Percentiles rank a stretch among this genome's conserved stretches.
Conservation (phyloP, 768 basidiomycete genomes). For the Neoboletus brunneissimus region DNA sequence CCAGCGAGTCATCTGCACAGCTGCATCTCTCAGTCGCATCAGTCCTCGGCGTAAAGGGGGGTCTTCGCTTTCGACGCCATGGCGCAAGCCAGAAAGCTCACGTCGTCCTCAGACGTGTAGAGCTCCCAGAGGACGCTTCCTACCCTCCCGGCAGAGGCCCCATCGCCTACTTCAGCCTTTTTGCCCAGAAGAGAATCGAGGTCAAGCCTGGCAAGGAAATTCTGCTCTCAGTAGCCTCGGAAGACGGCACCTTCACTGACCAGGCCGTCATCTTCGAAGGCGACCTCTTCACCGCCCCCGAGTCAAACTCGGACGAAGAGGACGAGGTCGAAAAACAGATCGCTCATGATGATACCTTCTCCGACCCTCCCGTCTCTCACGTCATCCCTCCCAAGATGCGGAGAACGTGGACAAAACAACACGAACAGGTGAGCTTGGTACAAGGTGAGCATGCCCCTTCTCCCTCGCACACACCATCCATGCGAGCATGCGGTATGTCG, state of each 20-base stretch:
- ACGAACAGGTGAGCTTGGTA: conserved; percentile 41
- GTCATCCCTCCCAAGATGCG: conserved; percentile 64
- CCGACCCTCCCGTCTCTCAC: conserved; percentile 32
- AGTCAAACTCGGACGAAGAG: conserved; percentile 36
- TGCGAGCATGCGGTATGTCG: conserved; percentile 30
- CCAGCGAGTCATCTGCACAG: conserved; percentile 34
- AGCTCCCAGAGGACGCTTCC: conserved; percentile 42
- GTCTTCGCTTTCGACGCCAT: conserved; percentile 65
- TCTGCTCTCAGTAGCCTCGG: conserved; percentile 54
- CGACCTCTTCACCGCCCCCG: conserved; percentile 33
- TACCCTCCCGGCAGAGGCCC: conserved; percentile 40
- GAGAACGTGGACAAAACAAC: conserved; percentile 53
- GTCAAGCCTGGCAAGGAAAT: conserved; percentile 72
- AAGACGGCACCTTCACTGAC: conserved; percentile 53
- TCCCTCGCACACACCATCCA: conserved; percentile 8
- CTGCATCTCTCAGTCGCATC: conserved; percentile 42
- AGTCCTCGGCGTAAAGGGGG: conserved; percentile 58
- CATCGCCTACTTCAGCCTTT: conserved; percentile 57
- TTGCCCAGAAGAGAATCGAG: conserved; percentile 67
- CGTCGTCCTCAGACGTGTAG: conserved; percentile 62
- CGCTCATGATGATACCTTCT: conserved; percentile 41
- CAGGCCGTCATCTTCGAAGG: conserved; percentile 59
- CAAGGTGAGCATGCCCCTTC: conserved; percentile 35
- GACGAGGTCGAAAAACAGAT: conserved; percentile 42
- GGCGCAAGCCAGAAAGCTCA: conserved; percentile 66